A percentile compares a stretch with the other conserved stretches of the same genome.
Conservation (phyloP, 148 eudicot genomes). For the Tetragonia tetragonoides region DNA sequence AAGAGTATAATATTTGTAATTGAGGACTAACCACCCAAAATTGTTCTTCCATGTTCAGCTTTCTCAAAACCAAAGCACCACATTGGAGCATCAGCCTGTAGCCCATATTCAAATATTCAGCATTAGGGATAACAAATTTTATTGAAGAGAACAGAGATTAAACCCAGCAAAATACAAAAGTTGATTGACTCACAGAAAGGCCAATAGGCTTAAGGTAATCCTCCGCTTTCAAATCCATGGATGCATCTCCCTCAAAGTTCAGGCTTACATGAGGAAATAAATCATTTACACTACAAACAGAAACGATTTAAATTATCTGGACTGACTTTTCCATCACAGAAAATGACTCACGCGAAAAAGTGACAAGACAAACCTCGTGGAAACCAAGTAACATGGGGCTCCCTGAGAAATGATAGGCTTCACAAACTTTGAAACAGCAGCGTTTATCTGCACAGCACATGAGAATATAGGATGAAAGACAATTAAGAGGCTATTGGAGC, state of each 20-base stretch:
- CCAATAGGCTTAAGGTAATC: constrained; percentile 73
- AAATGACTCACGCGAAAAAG: not conserved
- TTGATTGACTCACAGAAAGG: constrained; percentile 57
- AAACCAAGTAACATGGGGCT: constrained; percentile 62
- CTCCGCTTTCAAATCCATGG: constrained; percentile 67
- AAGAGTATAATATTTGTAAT: not conserved
- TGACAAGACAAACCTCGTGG: constrained; percentile 42
- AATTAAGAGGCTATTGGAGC: not conserved
- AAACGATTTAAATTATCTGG: constrained; percentile 5
- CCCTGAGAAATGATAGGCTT: constrained; percentile 55
- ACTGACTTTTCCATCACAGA: not conserved
- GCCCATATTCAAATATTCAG: not conserved
- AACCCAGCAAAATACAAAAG: constrained; percentile 2
- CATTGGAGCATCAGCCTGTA: constrained; percentile 66
- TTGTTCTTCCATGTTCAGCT: constrained; percentile 59
- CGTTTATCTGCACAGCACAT: constrained; percentile 51
- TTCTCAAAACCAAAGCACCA: constrained; percentile 94
- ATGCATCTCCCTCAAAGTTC: constrained; percentile 83
- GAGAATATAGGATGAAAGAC: not conserved
- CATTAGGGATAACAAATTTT: not conserved
- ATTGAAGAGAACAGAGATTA: not conserved
- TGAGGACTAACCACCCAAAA: constrained; percentile 73
- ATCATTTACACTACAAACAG: constrained; percentile 46
- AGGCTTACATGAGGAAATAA: constrained; percentile 72
- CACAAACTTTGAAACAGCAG: constrained; percentile 57